These are phyloP conservation scores for Pisolithus tinctorius DNA, from an alignment of 768 basidiomycete species.

Conservation along the genomic window DNA sequence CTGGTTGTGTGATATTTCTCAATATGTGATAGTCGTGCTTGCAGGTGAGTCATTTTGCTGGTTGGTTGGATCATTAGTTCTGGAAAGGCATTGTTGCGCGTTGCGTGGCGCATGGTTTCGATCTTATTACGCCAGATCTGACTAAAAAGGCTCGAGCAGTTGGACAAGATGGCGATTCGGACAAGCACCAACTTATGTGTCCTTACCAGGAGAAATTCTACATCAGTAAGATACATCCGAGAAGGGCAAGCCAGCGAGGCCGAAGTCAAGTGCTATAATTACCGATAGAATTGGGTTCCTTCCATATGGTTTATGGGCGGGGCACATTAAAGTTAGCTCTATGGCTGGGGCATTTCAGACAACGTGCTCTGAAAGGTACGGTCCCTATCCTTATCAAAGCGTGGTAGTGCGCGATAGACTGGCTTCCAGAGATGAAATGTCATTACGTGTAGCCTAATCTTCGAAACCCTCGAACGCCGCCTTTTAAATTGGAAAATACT, in stretches of 20 bases:
- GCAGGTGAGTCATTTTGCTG: neutral
- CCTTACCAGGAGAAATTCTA: neutral
- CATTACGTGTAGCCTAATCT: constrained; percentile 5
- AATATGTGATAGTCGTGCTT: neutral
- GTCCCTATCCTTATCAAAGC: neutral
- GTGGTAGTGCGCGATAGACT: constrained; percentile 1
- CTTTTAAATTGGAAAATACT: neutral
- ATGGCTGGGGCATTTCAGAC: neutral
- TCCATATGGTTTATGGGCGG: constrained; percentile 15
- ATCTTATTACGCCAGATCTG: neutral
- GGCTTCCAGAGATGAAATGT: constrained; percentile 1
- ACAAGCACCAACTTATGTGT: neutral
- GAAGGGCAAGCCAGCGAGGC: neutral
- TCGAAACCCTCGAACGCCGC: constrained; percentile 1
- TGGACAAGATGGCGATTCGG: neutral
- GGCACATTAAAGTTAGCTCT: constrained; percentile 24
- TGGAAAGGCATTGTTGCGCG: neutral
- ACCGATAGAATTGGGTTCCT: constrained; percentile 7
- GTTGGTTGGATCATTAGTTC: neutral
- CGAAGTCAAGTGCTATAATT: neutral
- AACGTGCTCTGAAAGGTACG: constrained; percentile 4
- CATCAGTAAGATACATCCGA: too few relatives aligned
- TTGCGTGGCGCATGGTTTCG: neutral
- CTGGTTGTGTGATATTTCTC: neutral
- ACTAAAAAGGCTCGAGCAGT: neutral